Conservation (phyloP, 2,329 filamentous ascomycete genomes). For the Tolypocladium ovalisporum region DNA sequence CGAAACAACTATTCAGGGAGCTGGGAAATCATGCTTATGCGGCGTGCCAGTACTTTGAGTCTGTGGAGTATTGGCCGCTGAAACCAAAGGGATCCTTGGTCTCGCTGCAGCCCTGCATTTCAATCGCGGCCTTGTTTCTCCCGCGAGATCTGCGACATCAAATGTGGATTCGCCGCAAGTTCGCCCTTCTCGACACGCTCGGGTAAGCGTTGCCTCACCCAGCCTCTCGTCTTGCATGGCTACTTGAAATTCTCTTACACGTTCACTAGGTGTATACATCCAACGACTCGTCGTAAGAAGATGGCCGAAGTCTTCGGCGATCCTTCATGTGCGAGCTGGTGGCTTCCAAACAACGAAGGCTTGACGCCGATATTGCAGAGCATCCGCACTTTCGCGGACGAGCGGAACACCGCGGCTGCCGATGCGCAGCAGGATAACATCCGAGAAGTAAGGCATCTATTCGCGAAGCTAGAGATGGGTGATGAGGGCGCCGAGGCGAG, state of each 20-base stretch:
- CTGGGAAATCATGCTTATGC: conserved; percentile 53
- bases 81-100: conserved; percentile 61
- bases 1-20: conserved; percentile 38
- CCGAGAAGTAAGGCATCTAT: conserved; percentile 65
- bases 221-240: neutral
- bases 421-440: conserved; percentile 52
- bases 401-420: conserved; percentile 54
- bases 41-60: conserved; percentile 70
- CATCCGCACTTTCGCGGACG: conserved; percentile 71
- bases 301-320: conserved; percentile 69
- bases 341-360: conserved; percentile 75
- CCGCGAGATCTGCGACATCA: conserved; percentile 61
- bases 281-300: conserved; percentile 58
- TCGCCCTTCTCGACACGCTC: conserved; percentile 65
- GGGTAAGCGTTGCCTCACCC: conserved; percentile 48
- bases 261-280: conserved; percentile 65
- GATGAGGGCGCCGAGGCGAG: neutral
- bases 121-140: conserved; percentile 69
- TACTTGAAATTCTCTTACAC: conserved; percentile 2
- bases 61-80: conserved; percentile 60
- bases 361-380: conserved; percentile 63
- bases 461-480: conserved; percentile 41
- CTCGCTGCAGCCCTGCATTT: conserved; percentile 63
- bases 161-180: conserved; percentile 70
- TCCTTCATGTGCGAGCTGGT: conserved; percentile 67